These are phyloP conservation scores for Yamadazyma oceani DNA, from an alignment of 1,139 yeast species.

Conservation along the genomic window DNA sequence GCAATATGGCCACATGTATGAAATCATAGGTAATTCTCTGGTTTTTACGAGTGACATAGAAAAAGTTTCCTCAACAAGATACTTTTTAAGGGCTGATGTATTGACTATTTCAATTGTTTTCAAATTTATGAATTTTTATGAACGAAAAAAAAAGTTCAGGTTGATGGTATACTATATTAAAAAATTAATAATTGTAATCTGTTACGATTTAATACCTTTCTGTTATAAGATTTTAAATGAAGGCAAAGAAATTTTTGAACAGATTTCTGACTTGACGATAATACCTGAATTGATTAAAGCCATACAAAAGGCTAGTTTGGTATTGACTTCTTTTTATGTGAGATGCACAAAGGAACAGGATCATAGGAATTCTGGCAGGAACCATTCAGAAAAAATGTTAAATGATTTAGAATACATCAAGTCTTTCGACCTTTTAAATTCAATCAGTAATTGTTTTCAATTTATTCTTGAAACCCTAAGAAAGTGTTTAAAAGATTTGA, in stretches of 20 bases:
- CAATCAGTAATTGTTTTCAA: slow-evolving; percentile 13
- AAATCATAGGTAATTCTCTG: slow-evolving; percentile 1
- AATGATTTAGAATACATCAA: slow-evolving; percentile 2
- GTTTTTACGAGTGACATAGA: slow-evolving; percentile 2
- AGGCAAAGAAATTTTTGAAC: slow-evolving; percentile 28
- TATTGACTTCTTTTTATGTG: slow-evolving; percentile 8
- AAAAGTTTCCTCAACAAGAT: slow-evolving; percentile 8
- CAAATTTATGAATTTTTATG: slow-evolving; percentile 33
- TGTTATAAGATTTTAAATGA: slow-evolving; percentile 27
- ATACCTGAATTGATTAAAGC: slow-evolving; percentile 30
- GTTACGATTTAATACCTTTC: slow-evolving; percentile 33
- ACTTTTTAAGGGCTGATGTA: slow-evolving; percentile 16
- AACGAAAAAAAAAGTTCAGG: slow-evolving; percentile 20
- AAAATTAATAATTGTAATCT: slow-evolving; percentile 25
- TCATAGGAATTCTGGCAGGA: slow-evolving; percentile 32
- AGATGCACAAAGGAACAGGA: slow-evolving; percentile 12
- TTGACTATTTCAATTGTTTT: slow-evolving; percentile 24
- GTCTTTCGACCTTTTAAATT: neutral
- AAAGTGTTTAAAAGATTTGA: slow-evolving; percentile 26
- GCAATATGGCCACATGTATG: slow-evolving; percentile 8
- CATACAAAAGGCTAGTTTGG: slow-evolving; percentile 23
- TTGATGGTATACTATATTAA: slow-evolving; percentile 29
- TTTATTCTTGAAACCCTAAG: slow-evolving; percentile 21
- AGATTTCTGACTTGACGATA: slow-evolving; percentile 31
- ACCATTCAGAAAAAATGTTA: slow-evolving; percentile 2